Conservation (phyloP, 2,329 filamentous ascomycete species). For the Aurifilum marmelostoma region DNA sequence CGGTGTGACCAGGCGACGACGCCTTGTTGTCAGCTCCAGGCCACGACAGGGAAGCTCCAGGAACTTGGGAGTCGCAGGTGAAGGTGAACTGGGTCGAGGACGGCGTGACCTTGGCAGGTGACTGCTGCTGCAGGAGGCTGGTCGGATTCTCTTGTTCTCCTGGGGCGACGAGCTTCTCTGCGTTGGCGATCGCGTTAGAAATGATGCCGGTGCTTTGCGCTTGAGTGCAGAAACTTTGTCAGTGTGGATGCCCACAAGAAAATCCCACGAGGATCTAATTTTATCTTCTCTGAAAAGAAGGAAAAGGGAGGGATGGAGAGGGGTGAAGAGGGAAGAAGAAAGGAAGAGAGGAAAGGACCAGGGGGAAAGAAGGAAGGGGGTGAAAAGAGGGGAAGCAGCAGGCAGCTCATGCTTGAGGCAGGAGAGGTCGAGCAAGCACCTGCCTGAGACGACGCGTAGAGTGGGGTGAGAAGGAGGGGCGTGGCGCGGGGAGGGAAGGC, state of each 20-base stretch:
- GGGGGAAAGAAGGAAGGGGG: too few relatives aligned
- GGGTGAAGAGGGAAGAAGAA: neutral
- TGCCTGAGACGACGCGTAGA: neutral
- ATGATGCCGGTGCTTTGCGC: constrained; percentile 75
- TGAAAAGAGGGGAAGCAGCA: neutral
- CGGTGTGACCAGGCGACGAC: constrained; percentile 23
- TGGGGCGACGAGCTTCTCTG: constrained; percentile 67
- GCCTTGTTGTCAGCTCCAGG: constrained; percentile 55
- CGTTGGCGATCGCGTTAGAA: constrained; percentile 87
- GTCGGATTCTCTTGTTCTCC: constrained; percentile 78
- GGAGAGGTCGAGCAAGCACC: neutral
- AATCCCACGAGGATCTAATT: constrained; percentile 9
- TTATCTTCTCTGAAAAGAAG: neutral
- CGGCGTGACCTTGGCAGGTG: constrained; percentile 62
- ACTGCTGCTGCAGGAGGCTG: constrained; percentile 68
- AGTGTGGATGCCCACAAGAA: constrained; percentile 28
- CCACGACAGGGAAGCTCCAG: constrained; percentile 76
- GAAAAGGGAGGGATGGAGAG: neutral
- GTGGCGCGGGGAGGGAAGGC: neutral
- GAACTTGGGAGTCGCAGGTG: constrained; percentile 88
- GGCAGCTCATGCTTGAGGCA: neutral
- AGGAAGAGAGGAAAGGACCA: neutral
- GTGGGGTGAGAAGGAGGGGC: neutral
- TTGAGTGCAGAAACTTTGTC: constrained; percentile 32
- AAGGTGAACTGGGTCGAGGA: constrained; percentile 93